Base-by-base conservation (phyloP, 768 basidiomycete genomes). In the Chiua virens region DNA sequence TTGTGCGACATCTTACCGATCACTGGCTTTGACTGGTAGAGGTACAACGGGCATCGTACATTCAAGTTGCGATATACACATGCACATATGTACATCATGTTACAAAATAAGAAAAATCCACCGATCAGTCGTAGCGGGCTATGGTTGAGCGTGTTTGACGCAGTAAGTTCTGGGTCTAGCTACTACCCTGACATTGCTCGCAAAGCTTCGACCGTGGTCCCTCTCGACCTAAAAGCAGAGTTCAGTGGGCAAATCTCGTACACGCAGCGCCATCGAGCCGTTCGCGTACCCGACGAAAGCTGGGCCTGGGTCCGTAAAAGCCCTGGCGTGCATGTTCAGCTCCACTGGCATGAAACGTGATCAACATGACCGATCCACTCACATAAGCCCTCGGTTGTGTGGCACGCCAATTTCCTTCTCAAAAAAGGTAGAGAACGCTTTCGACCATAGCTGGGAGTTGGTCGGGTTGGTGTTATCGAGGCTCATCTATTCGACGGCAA, bases 361-460 rank as follows among this genome's bases (percentile, higher is more conserved):
- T 17, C 22, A 10, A 18, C 17, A 15, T 25, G 5, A n/a, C 22
- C 37, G 8, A 14, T 15, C 20, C 5, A 49, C 64, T 52, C 41
- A 82, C 82, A 88, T 80, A 59, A 87, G 86, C 43, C 82, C 85
- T 42, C 85, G 76, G 55, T 81, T 69, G 2, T 68, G 74, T 0
- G 69, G 65, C 17, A 79, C 64, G 7, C 76, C 77, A 3, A 89
- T 68, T 50, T 81, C 80, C 58, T 75, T 64, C 54, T 79, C 61
- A 60, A 88, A 76, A 64, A 77, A 85, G 10, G 69, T 61, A 45
- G 80, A 81, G 49, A 87, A 75, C 3, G 63, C 70, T 57, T 77
- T 77, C 65, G 82, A 82, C 67, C 83, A 87, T 35, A 52, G 52
- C 50, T 78, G 76, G 49, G 83, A 83, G 36, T 57, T 65, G 39